Base-by-base conservation (phyloP, 176 grass and related monocot species). In the Ananas comosus region DNA sequence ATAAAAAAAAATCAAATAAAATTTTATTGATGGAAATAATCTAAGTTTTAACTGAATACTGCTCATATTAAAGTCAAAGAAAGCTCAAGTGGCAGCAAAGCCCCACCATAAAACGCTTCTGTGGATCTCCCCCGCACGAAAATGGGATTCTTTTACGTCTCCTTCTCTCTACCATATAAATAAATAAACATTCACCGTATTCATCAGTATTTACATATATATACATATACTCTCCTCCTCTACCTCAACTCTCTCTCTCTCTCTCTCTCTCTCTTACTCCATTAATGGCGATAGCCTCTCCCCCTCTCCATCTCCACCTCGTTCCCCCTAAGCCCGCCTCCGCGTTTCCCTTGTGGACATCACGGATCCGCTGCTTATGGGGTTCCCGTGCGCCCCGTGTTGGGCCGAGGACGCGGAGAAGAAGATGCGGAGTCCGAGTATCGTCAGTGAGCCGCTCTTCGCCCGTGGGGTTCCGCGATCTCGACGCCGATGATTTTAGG, bases 401-500 rank as follows among this genome's bases (percentile, higher is more conserved):
- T 22, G 56, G 56, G 10, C 21, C 17, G 16, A 61, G 56, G 56
- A 22, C 56, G n/a, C 16, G 21, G 17, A 7, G 1, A 13, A 61
- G 17, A 19, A 61, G 56, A 7, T 61, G 9, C 10, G 5, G 56
- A 61, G 17, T 10, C 10, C 56, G 13, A 19, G 56, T 18, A 22
- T 7, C 56, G 56, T 42, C 33, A 7, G 56, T 61, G 16, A 61
- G n/a, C 56, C 56, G 56, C 10, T 16, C 56, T 19, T 61, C 52
- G 13, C 80, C 72, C 48, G 50, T 75, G 22, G 51, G 58, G 58
- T 51, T 81, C 48, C 80, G 74, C 51, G 77, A 85, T 63, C 81
- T 96, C 67, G 83, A 96, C 29, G 92, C 92, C 10, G 92, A 96
- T 70, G 92, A 92, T 76, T 79, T 96, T 76, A 85, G 86, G 70